Base-by-base conservation (phyloP, 371 early-diverging fungal genomes). In the Apophysomyces ossiformis region DNA sequence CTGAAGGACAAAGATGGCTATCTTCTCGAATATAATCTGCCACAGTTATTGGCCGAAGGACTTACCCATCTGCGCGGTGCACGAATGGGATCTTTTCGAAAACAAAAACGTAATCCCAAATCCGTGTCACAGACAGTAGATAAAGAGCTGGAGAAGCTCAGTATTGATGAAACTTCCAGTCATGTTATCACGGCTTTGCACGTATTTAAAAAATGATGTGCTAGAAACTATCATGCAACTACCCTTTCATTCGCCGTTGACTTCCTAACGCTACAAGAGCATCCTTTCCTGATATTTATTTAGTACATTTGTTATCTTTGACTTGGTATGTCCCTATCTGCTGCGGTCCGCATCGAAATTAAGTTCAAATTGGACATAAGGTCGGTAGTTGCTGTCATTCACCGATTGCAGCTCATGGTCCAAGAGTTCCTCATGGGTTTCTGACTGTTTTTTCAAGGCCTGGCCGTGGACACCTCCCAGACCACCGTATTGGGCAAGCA, bases 301-400 rank as follows among this genome's bases (percentile, higher is more conserved):
- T 35, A 35, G 37, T 58, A 58, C 58, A 58, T 26, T 26, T 58
- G 37, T 39, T 16, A 36, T 58, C 43, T 18, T 11, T 35, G 37
- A 13, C 16, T 6, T 8, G 36, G 46, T 50, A 15, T 58, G 57
- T 26, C 26, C 35, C 58, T 54, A 18, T 67, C 65, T 58, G 72
- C 76, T 84, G 73, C 78, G 81, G 69, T 78, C 82, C 64, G 65
- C 72, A 37, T 87, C 86, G 77, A 90, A 87, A 26, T 82, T 77
- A 59, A 93, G 83, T 44, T 91, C 81, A 72, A 93, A 94, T 71
- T 93, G 87, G 26, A 96, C 97, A 79, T 90, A 93, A 11, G 97
- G 96, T 64, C 91, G 85, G 72, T 95, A 97, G 63, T 93, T 95
- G 73, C 92, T 94, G 60, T 92, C 93, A 56, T 95, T 85, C 56